Evolutionary conservation across 306 rosid genomes (phyloP).

Genomic region (Medicago lupulina): DNA sequence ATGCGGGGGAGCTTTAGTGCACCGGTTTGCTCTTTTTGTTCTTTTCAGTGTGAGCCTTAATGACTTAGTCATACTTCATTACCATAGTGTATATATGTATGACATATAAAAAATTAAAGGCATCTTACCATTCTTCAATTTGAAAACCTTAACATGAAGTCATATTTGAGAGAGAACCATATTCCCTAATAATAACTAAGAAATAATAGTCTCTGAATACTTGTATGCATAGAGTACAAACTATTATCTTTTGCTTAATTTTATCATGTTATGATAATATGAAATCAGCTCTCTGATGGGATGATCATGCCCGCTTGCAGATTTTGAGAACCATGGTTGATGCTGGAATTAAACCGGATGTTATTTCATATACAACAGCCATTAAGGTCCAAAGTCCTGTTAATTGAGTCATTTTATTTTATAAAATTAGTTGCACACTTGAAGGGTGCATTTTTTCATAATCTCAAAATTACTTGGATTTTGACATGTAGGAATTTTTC

Average conservation of each 20-base stretch:
- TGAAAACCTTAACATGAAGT: neutral
- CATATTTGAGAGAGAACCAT: constrained; percentile 28
- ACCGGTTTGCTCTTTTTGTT: no score
- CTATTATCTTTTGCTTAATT: constrained; percentile 21
- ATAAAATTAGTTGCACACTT: constrained; percentile 19
- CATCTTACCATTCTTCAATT: constrained; percentile 29
- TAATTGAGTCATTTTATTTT: constrained; percentile 38
- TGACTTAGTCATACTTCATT: no score
- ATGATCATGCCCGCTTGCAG: constrained; percentile 57
- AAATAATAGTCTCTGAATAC: constrained; percentile 21
- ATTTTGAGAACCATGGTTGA: constrained; percentile 73
- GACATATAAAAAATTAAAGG: no score
- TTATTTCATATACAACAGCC: constrained; percentile 82
- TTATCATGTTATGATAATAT: constrained; percentile 23
- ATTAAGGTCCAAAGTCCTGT: constrained; percentile 70
- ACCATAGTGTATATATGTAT: no score
- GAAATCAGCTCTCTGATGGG: constrained; percentile 45
- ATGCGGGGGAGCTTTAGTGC: no score
- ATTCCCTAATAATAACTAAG: constrained; percentile 10
- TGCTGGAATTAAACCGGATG: constrained; percentile 84
- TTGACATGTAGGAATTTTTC: constrained; percentile 36
- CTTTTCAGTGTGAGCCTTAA: no score
- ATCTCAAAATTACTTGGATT: constrained; percentile 23
- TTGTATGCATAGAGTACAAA: neutral
- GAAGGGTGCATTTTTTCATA: constrained; percentile 21